A percentile compares a stretch with the other conserved stretches of the same genome.
These are phyloP conservation scores for Malbranchea zuffiana DNA, from an alignment of 2,329 filamentous ascomycete genomes.

Conservation along the genomic window DNA sequence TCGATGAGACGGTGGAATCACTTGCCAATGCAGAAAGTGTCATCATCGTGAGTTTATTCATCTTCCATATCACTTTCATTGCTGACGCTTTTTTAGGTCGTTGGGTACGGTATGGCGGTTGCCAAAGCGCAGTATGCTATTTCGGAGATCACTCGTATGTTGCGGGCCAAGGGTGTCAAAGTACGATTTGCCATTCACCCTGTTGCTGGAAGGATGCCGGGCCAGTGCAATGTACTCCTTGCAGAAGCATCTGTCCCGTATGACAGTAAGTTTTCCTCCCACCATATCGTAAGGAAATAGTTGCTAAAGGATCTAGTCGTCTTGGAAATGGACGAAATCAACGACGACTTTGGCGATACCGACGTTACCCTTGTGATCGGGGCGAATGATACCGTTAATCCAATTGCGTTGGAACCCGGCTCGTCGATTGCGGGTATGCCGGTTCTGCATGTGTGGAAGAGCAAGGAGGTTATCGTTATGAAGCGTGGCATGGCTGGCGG, in stretches of 20 bases:
- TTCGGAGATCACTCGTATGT: slow-evolving; percentile 62
- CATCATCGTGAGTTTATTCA: slow-evolving; percentile 50
- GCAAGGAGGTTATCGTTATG: slow-evolving; percentile 86
- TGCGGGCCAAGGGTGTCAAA: slow-evolving; percentile 64
- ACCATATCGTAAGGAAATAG: background rate
- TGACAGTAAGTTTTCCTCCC: slow-evolving; percentile 45
- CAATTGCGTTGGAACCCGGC: slow-evolving; percentile 72
- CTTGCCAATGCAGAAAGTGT: slow-evolving; percentile 68
- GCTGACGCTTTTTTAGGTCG: slow-evolving; percentile 35
- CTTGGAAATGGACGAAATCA: slow-evolving; percentile 92
- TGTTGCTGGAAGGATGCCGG: slow-evolving; percentile 83
- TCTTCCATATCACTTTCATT: slow-evolving; percentile 5
- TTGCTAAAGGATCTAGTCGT: slow-evolving; percentile 44
- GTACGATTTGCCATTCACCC: slow-evolving; percentile 87
- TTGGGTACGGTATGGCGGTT: slow-evolving; percentile 90
- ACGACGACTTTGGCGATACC: slow-evolving; percentile 77
- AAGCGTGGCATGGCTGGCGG: slow-evolving; percentile 82
- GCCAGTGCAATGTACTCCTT: slow-evolving; percentile 82
- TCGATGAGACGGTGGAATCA: slow-evolving; percentile 70
- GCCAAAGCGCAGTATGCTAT: slow-evolving; percentile 89
- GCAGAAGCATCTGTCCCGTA: slow-evolving; percentile 83
- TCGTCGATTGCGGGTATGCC: slow-evolving; percentile 87
- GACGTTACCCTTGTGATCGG: slow-evolving; percentile 83
- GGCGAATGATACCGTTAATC: slow-evolving; percentile 87
- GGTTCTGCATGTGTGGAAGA: slow-evolving; percentile 86